A percentile compares a stretch with the other conserved stretches of the same genome.
Conservation (phyloP, 2,329 filamentous ascomycete species). For the Neonectria ditissima region DNA sequence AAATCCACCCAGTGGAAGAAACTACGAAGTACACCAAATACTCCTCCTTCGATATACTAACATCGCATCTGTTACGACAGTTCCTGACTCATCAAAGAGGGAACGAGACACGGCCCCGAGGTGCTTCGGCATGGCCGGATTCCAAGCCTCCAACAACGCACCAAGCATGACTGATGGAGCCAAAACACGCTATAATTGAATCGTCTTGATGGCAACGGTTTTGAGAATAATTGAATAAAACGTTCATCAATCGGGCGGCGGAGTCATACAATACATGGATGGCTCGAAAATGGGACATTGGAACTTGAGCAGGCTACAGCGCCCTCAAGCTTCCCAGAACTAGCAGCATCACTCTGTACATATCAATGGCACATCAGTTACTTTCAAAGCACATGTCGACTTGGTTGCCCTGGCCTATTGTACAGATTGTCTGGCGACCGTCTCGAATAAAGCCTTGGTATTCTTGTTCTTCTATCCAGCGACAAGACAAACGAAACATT, state of each 20-base stretch:
- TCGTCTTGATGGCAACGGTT: neutral
- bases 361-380: slow-evolving; percentile 11
- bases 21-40: too few species aligned
- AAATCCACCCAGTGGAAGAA: too few species aligned
- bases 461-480: slow-evolving; percentile 41
- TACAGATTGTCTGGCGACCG: slow-evolving; percentile 44
- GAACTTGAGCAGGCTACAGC: neutral
- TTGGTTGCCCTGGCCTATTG: slow-evolving; percentile 45
- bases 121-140: neutral
- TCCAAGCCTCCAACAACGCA: too few species aligned
- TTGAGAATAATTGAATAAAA: neutral
- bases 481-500: slow-evolving; percentile 44
- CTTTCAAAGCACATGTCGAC: slow-evolving; percentile 37
- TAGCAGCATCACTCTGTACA: slow-evolving; percentile 11
- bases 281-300: neutral
- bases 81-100: slow-evolving; percentile 6
- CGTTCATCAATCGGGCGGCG: neutral
- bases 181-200: too few species aligned
- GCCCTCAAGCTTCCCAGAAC: neutral
- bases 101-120: neutral
- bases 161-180: neutral
- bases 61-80: neutral
- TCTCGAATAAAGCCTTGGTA: slow-evolving; percentile 40
- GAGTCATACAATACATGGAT: neutral
- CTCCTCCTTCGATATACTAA: neutral